A percentile compares a stretch with the other conserved stretches of the same genome.
phyloP scores from a whole-genome alignment of 345 rosid genomes.

The Eutrema heterophyllum region DNA sequence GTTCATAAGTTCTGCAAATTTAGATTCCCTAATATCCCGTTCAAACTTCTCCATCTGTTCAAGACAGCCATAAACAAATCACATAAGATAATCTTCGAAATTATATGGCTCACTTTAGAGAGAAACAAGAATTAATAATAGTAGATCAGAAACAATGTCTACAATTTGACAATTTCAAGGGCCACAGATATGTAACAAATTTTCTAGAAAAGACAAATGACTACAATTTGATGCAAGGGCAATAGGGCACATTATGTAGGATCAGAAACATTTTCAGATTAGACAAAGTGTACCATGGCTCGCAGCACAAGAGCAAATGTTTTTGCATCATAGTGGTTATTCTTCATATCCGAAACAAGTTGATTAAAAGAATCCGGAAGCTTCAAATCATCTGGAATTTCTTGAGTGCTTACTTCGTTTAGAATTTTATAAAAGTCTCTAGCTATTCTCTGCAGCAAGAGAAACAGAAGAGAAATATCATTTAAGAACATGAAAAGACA shows the following conservation, averaged over 20 bases:
- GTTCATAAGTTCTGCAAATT: constrained; percentile 91
- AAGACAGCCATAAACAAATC: constrained; percentile 7
- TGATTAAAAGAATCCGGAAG: constrained; percentile 81
- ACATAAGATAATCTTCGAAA: neutral
- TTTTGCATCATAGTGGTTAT: constrained; percentile 80
- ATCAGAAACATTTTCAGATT: neutral
- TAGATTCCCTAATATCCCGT: constrained; percentile 84
- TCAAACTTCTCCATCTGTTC: constrained; percentile 90
- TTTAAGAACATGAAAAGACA: constrained; percentile 26
- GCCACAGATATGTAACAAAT: neutral
- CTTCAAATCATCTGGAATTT: constrained; percentile 78
- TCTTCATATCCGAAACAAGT: constrained; percentile 87
- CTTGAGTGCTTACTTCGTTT: constrained; percentile 71
- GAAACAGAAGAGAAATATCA: constrained; percentile 19
- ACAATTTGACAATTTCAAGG: neutral
- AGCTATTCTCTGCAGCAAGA: constrained; percentile 67
- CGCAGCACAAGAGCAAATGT: constrained; percentile 70
- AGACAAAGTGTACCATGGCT: constrained; percentile 72
- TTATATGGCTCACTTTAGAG: neutral
- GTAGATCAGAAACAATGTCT: neutral
- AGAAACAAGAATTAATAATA: neutral
- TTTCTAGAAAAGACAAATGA: neutral
- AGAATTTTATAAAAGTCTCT: constrained; percentile 85
- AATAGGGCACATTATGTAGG: neutral
- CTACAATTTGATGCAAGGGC: neutral